These are phyloP conservation scores for Galeopsis tetrahit DNA, from an alignment of 257 asterid genomes.

Conservation along the genomic window DNA sequence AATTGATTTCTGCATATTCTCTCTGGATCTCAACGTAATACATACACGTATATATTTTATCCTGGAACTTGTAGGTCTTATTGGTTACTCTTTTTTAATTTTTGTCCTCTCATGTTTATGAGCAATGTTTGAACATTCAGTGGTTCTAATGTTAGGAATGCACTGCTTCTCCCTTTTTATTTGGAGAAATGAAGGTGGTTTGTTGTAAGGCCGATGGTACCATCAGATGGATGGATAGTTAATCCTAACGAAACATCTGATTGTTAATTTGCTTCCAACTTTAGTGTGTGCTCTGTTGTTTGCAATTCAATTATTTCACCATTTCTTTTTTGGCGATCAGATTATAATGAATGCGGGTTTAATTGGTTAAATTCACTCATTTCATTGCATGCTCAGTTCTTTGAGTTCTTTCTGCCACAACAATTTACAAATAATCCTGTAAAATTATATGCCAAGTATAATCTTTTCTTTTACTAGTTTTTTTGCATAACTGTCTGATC, in stretches of 20 bases:
- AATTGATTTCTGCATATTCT: not conserved
- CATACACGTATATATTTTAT: not conserved
- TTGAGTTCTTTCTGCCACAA: constrained; percentile 5
- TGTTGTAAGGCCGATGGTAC: no score
- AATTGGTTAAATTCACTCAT: constrained; percentile 15
- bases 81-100: constrained; percentile 9
- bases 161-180: no score
- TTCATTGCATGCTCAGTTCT: constrained; percentile 7
- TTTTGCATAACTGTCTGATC: constrained; percentile 13
- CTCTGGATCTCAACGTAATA: no score
- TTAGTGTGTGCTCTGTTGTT: not conserved
- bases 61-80: constrained; percentile 10
- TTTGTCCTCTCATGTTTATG: constrained; percentile 28
- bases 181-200: no score
- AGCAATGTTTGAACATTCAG: constrained; percentile 7
- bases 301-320: not conserved
- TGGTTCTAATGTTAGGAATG: no score
- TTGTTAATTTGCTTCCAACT: not conserved
- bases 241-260: no score
- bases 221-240: no score
- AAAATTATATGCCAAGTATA: constrained; percentile 1
- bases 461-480: not conserved
- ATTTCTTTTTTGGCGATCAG: no score
- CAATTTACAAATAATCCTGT: constrained; percentile 8
- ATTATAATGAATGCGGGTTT: not conserved